Conservation (phyloP, 148 eudicot species). For the Rhododendron henanense region DNA sequence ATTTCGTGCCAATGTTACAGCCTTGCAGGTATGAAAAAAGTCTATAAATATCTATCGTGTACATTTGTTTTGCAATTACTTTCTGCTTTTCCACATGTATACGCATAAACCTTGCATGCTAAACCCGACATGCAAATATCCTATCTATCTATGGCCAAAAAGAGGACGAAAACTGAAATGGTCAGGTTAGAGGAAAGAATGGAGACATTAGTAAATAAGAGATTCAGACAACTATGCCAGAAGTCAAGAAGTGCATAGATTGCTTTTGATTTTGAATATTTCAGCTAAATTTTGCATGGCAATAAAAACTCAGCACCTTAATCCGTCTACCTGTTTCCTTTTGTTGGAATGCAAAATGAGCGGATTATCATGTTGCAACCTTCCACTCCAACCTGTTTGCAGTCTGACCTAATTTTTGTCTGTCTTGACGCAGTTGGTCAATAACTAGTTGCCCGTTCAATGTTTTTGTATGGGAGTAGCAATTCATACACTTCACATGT, state of each 20-base stretch:
- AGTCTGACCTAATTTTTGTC: background rate
- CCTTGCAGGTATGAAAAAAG: background rate
- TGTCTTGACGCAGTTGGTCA: background rate
- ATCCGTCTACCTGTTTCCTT: background rate
- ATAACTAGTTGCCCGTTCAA: background rate
- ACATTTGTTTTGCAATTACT: background rate
- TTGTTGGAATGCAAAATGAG: background rate
- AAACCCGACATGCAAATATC: background rate
- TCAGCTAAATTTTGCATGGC: background rate
- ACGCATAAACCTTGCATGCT: background rate
- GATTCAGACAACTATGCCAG: background rate
- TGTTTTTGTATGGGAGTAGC: background rate
- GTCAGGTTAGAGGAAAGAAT: background rate
- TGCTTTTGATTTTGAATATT: background rate
- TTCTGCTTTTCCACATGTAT: background rate
- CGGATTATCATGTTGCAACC: background rate
- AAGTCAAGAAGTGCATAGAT: background rate
- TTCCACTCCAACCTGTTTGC: background rate
- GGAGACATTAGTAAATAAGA: background rate
- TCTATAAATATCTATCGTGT: background rate
- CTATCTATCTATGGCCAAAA: background rate
- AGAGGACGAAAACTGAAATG: background rate
- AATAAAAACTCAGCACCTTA: background rate
- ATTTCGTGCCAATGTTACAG: constrained; percentile 10
- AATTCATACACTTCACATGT: background rate